Conservation (phyloP, 805 yeast genomes). For the Metschnikowia kunwiensis region DNA sequence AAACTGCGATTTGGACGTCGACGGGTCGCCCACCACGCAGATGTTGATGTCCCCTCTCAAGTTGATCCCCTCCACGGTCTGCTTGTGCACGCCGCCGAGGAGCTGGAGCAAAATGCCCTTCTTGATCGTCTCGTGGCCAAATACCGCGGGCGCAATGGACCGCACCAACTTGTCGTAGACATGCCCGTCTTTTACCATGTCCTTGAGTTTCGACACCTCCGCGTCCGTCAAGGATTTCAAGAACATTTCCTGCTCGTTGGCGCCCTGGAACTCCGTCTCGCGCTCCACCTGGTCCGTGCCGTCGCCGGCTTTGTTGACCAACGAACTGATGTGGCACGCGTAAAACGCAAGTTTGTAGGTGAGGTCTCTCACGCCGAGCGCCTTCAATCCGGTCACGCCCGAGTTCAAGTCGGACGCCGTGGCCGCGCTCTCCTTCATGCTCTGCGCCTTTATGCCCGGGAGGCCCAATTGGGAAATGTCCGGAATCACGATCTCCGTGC, state of each 20-base stretch:
- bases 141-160: conserved; percentile 93
- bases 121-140: conserved; percentile 91
- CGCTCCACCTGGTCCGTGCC: conserved; percentile 20
- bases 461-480: conserved; percentile 90
- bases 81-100: conserved; percentile 93
- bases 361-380: conserved; percentile 91
- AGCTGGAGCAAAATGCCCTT: conserved; percentile 87
- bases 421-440: conserved; percentile 64
- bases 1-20: conserved; percentile 95
- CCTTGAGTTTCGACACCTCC: conserved; percentile 80
- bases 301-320: conserved; percentile 33
- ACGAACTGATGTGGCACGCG: conserved; percentile 84
- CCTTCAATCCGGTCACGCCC: conserved; percentile 84
- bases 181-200: conserved; percentile 86
- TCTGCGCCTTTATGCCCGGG: conserved; percentile 90
- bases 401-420: conserved; percentile 69
- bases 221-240: conserved; percentile 73
- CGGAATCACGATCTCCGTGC: conserved; percentile 92
- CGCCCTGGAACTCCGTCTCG: conserved; percentile 40
- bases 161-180: conserved; percentile 79
- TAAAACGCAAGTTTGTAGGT: conserved; percentile 88
- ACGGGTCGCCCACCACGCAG: conserved; percentile 97
- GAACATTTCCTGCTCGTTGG: conserved; percentile 76
- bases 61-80: conserved; percentile 89
- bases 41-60: conserved; percentile 95